Evolutionary conservation across 2,329 filamentous ascomycete genomes (phyloP), one percentile per base, ranked within the genome.

Genomic region (Hymenoscyphus infarciens): DNA sequence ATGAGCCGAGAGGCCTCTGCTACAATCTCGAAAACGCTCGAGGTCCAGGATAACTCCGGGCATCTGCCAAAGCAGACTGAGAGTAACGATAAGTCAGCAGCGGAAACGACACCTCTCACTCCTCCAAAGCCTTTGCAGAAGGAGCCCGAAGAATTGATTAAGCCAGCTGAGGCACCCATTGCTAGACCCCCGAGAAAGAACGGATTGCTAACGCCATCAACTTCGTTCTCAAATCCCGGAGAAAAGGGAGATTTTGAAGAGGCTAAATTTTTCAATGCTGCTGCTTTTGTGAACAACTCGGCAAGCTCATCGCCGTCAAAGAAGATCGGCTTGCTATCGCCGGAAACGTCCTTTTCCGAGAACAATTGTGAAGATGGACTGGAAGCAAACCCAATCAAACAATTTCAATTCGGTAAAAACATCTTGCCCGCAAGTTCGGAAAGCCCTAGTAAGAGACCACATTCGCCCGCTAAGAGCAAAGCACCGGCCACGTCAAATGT

Each of bases 311-410:
- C n/a, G n/a, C 7, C 25, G 22, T 6, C 8, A 10, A 25, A 22
- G n/a, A 25, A 52, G 8, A 57, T 39, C 27, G 55, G 31, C 55
- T 57, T 57, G 3, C 31, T 19, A 25, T 35, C 29, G 7, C 55
- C 55, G 55, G 55, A 25, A 33, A 38, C 55, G 5, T 57, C 55
- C 13, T 35, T 56, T 57, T 39, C 55, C 1, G 33, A 52, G 11
- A 25, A 25, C 7, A 8, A 52, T 52, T 10, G 45, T 22, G 45
- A 52, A 52, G 45, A 22, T 22, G 19, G 10, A 22, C 11, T 13
- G 22, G 19, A 52, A 22, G 19, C 13, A 52, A 25, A 6, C n/a
- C 22, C 45, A 52, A 25, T 22, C 8, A 52, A 52, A 25, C 19
- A 52, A 22, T 52, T 52, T 22, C 45, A 22, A 5, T 25, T 10